phyloP scores from a whole-genome alignment of 306 rosid genomes.

The Trichosanthes truncata region DNA sequence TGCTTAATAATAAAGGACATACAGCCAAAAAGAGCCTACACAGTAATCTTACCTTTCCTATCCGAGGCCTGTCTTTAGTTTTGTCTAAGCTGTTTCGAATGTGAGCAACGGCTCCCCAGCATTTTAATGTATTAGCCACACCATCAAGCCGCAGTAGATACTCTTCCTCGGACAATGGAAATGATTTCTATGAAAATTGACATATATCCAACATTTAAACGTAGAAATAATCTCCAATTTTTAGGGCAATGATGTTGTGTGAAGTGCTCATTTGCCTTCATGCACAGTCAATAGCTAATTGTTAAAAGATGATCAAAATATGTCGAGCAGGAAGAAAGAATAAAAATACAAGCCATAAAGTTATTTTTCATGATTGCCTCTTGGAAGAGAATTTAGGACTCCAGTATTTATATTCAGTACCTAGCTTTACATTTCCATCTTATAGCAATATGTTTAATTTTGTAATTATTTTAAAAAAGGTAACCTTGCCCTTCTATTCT shows the following conservation, averaged over 20 bases:
- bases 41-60: constrained; percentile 60
- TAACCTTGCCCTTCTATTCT: background rate
- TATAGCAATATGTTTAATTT: background rate
- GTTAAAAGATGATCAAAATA: background rate
- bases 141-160: constrained; percentile 88
- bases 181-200: constrained; percentile 50
- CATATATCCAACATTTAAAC: background rate
- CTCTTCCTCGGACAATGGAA: constrained; percentile 95
- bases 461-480: background rate
- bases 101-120: constrained; percentile 99
- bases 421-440: background rate
- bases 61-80: constrained; percentile 82
- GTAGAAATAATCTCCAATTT: background rate
- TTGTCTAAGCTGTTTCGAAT: constrained; percentile 77
- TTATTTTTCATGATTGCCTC: background rate
- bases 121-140: constrained; percentile 75
- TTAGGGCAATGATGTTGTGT: background rate
- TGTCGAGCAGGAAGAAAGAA: background rate
- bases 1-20: background rate
- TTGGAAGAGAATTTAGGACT: background rate
- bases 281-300: background rate
- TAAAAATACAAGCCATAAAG: background rate
- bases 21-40: constrained; percentile 2
- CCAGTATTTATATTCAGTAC: background rate
- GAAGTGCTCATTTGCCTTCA: constrained; percentile 1